Evolutionary conservation across 2,329 filamentous ascomycete genomes (phyloP).

Genomic region (Aspergillus versicolor): DNA sequence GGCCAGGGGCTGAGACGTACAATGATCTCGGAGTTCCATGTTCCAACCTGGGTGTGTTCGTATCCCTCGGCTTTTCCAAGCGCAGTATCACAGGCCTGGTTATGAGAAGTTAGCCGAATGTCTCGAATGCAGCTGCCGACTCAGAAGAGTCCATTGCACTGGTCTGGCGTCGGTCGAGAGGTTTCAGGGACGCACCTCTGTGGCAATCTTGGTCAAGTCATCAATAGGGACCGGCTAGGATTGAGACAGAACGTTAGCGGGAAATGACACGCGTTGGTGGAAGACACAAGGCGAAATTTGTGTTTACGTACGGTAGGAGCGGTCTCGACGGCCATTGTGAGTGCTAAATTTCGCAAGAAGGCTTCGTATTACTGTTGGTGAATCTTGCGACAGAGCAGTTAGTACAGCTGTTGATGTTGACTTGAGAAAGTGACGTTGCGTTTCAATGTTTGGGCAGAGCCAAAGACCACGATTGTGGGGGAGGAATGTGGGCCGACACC

Average conservation of each 20-base stretch:
- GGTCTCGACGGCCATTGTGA: slow-evolving; percentile 34
- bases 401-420: slow-evolving; percentile 13
- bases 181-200: slow-evolving; percentile 61
- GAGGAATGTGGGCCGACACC: slow-evolving; percentile 11
- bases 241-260: slow-evolving; percentile 4
- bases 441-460: slow-evolving; percentile 16
- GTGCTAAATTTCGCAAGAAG: slow-evolving; percentile 1
- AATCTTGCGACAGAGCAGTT: slow-evolving; percentile 4
- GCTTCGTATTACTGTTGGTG: not conserved
- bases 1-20: slow-evolving; percentile 52
- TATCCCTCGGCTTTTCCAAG: slow-evolving; percentile 75
- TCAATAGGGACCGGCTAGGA: slow-evolving; percentile 70
- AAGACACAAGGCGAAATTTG: not conserved
- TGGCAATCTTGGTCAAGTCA: slow-evolving; percentile 80
- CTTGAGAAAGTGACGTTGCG: slow-evolving; percentile 12
- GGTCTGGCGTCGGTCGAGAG: not conserved
- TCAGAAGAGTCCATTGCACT: not conserved
- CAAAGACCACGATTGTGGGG: slow-evolving; percentile 17
- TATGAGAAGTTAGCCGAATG: slow-evolving; percentile 10
- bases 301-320: slow-evolving; percentile 26
- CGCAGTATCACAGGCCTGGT: slow-evolving; percentile 77
- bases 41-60: slow-evolving; percentile 78
- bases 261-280: not conserved
- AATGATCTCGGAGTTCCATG: slow-evolving; percentile 93
- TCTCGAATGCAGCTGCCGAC: not conserved